Percentiles rank a stretch among this genome's conserved stretches.
These are phyloP conservation scores for Styphnolobium japonicum DNA, from an alignment of 306 rosid species.

Conservation along the genomic window DNA sequence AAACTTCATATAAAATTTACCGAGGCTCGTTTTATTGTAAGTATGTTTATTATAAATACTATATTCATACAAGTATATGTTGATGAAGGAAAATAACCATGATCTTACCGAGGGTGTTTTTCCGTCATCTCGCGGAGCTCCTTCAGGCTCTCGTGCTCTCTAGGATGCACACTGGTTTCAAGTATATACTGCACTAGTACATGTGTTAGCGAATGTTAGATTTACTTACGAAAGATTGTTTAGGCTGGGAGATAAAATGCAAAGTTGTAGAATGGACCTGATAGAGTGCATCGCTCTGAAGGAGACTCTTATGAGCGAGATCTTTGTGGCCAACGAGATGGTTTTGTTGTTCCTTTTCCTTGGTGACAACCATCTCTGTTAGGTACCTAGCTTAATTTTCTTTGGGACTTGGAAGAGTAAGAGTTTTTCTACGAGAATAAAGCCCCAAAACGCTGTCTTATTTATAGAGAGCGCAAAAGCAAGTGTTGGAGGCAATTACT, in stretches of 20 bases:
- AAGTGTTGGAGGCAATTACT: not conserved
- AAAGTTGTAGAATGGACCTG: constrained; percentile 40
- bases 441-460: not conserved
- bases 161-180: constrained; percentile 86
- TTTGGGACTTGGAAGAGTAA: not conserved
- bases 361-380: not conserved
- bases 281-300: constrained; percentile 88
- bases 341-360: not conserved
- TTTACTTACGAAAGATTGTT: not conserved
- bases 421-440: not conserved
- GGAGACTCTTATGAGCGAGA: constrained; percentile 82
- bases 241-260: not conserved
- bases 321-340: constrained; percentile 44
- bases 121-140: constrained; percentile 86
- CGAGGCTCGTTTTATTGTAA: not conserved
- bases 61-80: no score
- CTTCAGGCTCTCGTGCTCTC: constrained; percentile 80
- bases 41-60: not conserved
- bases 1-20: not conserved
- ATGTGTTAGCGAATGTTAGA: not conserved
- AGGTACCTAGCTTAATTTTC: not conserved
- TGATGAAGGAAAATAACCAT: not conserved
- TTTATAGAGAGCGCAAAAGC: not conserved
- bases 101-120: constrained; percentile 67
- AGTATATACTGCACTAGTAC: constrained; percentile 56